phyloP scores from a whole-genome alignment of 176 grass and related monocot species.

The Cenchrus purpureus region DNA sequence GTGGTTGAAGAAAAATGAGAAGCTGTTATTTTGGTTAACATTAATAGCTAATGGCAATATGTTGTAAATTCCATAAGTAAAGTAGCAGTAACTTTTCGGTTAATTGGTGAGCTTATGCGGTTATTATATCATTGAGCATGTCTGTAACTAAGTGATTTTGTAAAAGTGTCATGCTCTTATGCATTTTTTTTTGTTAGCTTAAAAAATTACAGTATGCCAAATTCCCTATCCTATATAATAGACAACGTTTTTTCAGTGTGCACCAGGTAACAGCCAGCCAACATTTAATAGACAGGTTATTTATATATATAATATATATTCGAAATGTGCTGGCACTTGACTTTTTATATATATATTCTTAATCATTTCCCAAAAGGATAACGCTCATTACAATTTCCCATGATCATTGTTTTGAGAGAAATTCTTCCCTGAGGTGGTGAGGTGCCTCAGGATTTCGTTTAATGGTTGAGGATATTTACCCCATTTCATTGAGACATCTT shows the following conservation, averaged over 20 bases:
- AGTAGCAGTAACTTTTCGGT: conserved; percentile 28
- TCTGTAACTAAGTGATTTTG: background rate
- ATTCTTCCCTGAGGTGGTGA: background rate
- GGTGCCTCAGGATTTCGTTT: background rate
- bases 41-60: conserved; percentile 19
- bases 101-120: conserved; percentile 3
- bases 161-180: conserved; percentile 12
- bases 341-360: background rate
- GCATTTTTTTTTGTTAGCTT: conserved; percentile 2
- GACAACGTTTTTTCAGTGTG: background rate
- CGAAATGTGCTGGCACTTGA: conserved; percentile 11
- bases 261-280: background rate
- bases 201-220: conserved; percentile 20
- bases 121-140: background rate
- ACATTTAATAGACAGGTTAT: background rate
- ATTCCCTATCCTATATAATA: background rate
- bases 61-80: background rate
- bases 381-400: background rate
- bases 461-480: background rate
- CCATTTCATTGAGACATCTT: conserved; percentile 26
- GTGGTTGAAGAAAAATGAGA: background rate
- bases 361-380: conserved; percentile 10
- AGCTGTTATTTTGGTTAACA: conserved; percentile 4
- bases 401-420: conserved; percentile 11
- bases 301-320: conserved; percentile 6